Conservation (phyloP, 352 stramenopile genomes). For the Globisporangium ultimum region DNA sequence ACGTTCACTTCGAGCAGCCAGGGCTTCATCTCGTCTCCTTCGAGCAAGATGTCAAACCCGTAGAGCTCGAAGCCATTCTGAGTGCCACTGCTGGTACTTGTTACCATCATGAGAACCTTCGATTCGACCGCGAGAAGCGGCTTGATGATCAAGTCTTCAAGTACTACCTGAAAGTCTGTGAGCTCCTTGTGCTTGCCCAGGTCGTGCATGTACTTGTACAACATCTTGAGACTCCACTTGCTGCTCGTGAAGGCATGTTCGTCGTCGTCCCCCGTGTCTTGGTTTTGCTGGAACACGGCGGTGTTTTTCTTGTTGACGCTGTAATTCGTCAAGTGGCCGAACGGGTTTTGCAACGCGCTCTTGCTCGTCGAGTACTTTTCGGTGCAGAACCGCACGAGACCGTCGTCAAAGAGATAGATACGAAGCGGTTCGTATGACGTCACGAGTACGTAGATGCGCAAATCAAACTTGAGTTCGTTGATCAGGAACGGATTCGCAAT, state of each 20-base stretch:
- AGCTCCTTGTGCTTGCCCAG: constrained; percentile 41
- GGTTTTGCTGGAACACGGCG: constrained; percentile 63
- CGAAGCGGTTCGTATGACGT: constrained; percentile 84
- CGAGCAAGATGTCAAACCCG: constrained; percentile 86
- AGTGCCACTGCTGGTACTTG: constrained; percentile 7
- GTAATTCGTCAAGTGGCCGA: constrained; percentile 92
- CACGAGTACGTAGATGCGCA: constrained; percentile 89
- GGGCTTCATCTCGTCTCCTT: constrained; percentile 64
- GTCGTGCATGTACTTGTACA: constrained; percentile 44
- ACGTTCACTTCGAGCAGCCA: constrained; percentile 92
- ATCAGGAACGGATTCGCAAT: constrained; percentile 80
- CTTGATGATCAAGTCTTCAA: constrained; percentile 87
- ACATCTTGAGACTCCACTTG: constrained; percentile 80
- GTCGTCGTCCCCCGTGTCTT: constrained; percentile 43
- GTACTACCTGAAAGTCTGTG: constrained; percentile 28
- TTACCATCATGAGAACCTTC: constrained; percentile 48
- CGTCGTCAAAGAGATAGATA: constrained; percentile 85
- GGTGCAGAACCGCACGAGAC: constrained; percentile 86
- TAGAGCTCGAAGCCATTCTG: constrained; percentile 86
- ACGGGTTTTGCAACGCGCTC: constrained; percentile 72
- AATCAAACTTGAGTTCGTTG: constrained; percentile 90
- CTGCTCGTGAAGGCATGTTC: constrained; percentile 44
- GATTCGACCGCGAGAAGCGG: constrained; percentile 85
- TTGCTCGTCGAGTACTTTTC: constrained; percentile 70
- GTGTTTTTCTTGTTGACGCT: constrained; percentile 90